Conservation (phyloP, 768 basidiomycete species). For the Psilocybe subaeruginosa region DNA sequence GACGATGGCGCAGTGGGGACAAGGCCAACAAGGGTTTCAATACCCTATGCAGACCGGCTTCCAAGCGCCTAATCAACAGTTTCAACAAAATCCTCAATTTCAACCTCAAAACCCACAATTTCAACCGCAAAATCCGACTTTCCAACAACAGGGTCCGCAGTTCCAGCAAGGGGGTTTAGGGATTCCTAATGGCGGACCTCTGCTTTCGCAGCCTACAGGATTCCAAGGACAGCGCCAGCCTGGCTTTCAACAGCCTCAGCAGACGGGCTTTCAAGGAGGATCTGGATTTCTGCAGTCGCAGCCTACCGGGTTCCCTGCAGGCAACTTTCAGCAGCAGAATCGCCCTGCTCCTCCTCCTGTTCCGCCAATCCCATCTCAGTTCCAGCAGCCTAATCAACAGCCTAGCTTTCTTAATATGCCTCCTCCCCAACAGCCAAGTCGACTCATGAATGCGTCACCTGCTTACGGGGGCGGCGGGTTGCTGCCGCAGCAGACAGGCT, state of each 20-base stretch:
- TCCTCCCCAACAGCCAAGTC: conserved; percentile 44
- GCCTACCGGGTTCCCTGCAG: conserved; percentile 52
- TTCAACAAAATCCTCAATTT: conserved; percentile 50
- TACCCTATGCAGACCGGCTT: conserved; percentile 78
- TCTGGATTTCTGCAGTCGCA: conserved; percentile 52
- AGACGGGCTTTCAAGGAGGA: conserved; percentile 50
- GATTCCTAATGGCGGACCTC: conserved; percentile 38
- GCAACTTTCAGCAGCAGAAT: conserved; percentile 45
- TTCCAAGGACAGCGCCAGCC: conserved; percentile 44
- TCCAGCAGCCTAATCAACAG: conserved; percentile 51
- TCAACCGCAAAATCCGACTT: conserved; percentile 45
- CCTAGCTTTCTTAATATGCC: conserved; percentile 44
- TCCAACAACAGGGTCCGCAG: conserved; percentile 40
- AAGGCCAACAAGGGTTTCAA: conserved; percentile 68
- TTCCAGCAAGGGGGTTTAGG: conserved; percentile 37
- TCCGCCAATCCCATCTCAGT: conserved; percentile 64
- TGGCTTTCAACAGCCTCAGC: conserved; percentile 63
- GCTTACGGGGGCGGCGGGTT: conserved; percentile 46
- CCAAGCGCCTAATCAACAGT: conserved; percentile 41
- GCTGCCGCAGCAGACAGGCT: conserved; percentile 62
- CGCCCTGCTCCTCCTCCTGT: conserved; percentile 58
- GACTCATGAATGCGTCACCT: conserved; percentile 63
- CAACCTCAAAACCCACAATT: conserved; percentile 46
- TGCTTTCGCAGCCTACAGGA: conserved; percentile 69
- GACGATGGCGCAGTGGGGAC: conserved; percentile 80